phyloP scores from a whole-genome alignment of 495 filamentous ascomycete genomes.

The Xylaria sp. region DNA sequence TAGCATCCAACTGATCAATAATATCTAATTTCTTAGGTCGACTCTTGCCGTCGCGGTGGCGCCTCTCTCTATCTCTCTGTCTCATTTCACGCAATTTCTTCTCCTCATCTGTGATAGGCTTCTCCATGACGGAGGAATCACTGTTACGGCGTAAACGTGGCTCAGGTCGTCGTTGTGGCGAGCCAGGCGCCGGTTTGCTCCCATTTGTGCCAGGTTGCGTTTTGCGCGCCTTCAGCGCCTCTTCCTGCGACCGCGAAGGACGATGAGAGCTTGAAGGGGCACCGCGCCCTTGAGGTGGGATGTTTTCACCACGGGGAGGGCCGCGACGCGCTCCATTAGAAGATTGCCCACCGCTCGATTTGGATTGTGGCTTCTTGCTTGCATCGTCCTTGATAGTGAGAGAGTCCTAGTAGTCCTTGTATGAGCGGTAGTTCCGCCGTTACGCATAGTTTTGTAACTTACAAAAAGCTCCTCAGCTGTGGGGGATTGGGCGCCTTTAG shows the following conservation, averaged over 20 bases:
- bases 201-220: constrained; percentile 45
- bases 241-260: constrained; percentile 67
- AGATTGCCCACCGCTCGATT: constrained; percentile 36
- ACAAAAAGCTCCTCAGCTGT: constrained; percentile 90
- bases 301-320: constrained; percentile 58
- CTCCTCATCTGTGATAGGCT: constrained; percentile 75
- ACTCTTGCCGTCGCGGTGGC: constrained; percentile 63
- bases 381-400: constrained; percentile 58
- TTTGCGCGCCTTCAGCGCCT: constrained; percentile 57
- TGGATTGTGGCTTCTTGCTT: constrained; percentile 34
- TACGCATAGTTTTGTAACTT: constrained; percentile 52
- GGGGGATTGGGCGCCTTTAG: constrained; percentile 59
- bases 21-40: constrained; percentile 79
- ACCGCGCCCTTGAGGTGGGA: constrained; percentile 53
- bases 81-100: constrained; percentile 73
- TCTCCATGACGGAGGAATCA: constrained; percentile 87
- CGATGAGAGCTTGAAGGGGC: constrained; percentile 59
- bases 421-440: constrained; percentile 3
- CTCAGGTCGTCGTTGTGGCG: constrained; percentile 49
- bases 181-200: constrained; percentile 42
- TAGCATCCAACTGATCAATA: constrained; percentile 97
- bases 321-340: constrained; percentile 39
- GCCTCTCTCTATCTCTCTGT: constrained; percentile 73
- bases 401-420: constrained; percentile 48
- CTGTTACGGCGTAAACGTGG: constrained; percentile 84